A percentile compares a stretch with the other conserved stretches of the same genome.
Conservation (phyloP, 2,329 filamentous ascomycete species). For the Penicillium olsonii region DNA sequence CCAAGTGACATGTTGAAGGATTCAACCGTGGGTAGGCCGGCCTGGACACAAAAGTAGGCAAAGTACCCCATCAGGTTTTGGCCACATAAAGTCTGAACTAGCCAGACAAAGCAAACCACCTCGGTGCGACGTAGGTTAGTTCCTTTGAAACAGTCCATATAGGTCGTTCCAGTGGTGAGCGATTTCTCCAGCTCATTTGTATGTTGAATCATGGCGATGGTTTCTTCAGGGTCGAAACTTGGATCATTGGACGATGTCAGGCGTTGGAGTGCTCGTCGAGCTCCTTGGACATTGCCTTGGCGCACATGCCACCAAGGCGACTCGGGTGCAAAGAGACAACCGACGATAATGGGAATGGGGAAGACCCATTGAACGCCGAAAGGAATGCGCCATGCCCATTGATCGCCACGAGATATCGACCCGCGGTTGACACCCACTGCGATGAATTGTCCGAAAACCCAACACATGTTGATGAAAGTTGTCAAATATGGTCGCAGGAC, state of each 20-base stretch:
- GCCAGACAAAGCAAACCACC: slow-evolving; percentile 62
- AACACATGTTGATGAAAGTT: slow-evolving; percentile 44
- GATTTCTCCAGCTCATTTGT: slow-evolving; percentile 76
- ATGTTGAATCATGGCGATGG: slow-evolving; percentile 84
- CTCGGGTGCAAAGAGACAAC: slow-evolving; percentile 46
- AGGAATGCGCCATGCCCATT: slow-evolving; percentile 53
- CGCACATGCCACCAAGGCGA: slow-evolving; percentile 53
- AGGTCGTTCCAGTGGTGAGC: slow-evolving; percentile 70
- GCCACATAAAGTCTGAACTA: slow-evolving; percentile 62
- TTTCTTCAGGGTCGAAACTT: slow-evolving; percentile 76
- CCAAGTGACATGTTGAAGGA: slow-evolving; percentile 25
- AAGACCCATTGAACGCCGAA: slow-evolving; percentile 54
- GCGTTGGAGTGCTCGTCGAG: slow-evolving; percentile 40
- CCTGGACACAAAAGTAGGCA: slow-evolving; percentile 57
- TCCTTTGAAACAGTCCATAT: slow-evolving; percentile 79
- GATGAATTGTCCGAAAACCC: slow-evolving; percentile 49
- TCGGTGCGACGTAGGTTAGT: slow-evolving; percentile 76
- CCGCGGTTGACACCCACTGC: slow-evolving; percentile 49
- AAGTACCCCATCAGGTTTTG: slow-evolving; percentile 63
- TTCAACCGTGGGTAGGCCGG: slow-evolving; percentile 23
- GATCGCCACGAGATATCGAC: slow-evolving; percentile 41
- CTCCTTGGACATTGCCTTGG: slow-evolving; percentile 43
- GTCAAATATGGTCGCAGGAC: slow-evolving; percentile 41
- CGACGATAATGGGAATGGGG: slow-evolving; percentile 48
- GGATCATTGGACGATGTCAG: slow-evolving; percentile 55